Percentiles rank a stretch among this genome's conserved stretches.
Evolutionary conservation across 1,284 basidiomycete species (phyloP).

Genomic region (Ustilago nuda): DNA sequence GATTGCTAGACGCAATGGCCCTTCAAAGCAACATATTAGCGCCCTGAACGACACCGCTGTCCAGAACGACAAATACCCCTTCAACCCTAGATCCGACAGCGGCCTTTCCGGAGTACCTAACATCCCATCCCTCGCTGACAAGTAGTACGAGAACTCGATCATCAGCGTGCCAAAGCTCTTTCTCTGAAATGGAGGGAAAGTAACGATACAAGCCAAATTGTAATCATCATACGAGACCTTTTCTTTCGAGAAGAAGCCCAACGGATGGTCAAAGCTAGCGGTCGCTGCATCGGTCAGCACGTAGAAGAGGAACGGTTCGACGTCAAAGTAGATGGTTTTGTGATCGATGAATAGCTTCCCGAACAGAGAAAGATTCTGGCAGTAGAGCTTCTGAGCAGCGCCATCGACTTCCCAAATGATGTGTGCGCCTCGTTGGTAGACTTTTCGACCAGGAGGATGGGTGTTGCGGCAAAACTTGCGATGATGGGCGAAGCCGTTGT

Average conservation of each 20-base stretch:
- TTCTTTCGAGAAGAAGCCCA: slow-evolving; percentile 98
- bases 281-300: slow-evolving; percentile 84
- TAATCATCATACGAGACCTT: slow-evolving; percentile 96
- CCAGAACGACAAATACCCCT: slow-evolving; percentile 94
- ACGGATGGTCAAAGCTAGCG: slow-evolving; percentile 81
- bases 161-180: slow-evolving; percentile 92
- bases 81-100: slow-evolving; percentile 88
- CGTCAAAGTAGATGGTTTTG: slow-evolving; percentile 95
- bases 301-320: slow-evolving; percentile 81
- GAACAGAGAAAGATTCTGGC: slow-evolving; percentile 93
- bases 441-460: slow-evolving; percentile 87
- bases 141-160: slow-evolving; percentile 98
- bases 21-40: slow-evolving; percentile 74
- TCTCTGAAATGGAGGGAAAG: slow-evolving; percentile 90
- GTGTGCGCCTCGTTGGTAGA: slow-evolving; percentile 89
- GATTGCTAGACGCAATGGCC: slow-evolving; percentile 6
- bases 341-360: slow-evolving; percentile 99
- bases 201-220: slow-evolving; percentile 96
- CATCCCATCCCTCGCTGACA: slow-evolving; percentile 81
- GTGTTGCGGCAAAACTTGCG: slow-evolving; percentile 78
- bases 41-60: slow-evolving; percentile 84
- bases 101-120: slow-evolving; percentile 95
- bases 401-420: slow-evolving; percentile 97
- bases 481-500: slow-evolving; percentile 56
- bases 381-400: slow-evolving; percentile 83